Percentiles rank a stretch among this genome's conserved stretches.
phyloP scores from a whole-genome alignment of 495 filamentous ascomycete species.

The Trichoderma gamsii region DNA sequence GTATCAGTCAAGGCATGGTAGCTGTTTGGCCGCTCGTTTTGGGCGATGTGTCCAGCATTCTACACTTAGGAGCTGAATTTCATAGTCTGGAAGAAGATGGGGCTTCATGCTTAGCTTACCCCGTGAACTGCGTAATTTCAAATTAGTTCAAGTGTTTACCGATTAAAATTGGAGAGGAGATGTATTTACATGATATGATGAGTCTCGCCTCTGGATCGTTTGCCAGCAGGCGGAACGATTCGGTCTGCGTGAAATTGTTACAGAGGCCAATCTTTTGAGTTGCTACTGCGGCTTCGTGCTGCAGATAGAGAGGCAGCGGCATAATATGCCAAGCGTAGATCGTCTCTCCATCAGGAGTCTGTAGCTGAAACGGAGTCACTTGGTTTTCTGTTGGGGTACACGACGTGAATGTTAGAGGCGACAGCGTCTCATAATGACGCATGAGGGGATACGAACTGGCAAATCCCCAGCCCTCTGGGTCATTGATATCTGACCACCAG shows the following conservation, averaged over 20 bases:
- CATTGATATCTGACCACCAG: conserved; percentile 62
- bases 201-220: conserved; percentile 55
- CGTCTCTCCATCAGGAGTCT: conserved; percentile 47
- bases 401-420: background rate
- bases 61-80: conserved; percentile 18
- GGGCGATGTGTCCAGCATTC: conserved; percentile 61
- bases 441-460: conserved; percentile 50
- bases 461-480: conserved; percentile 75
- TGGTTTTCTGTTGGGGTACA: conserved; percentile 47
- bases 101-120: conserved; percentile 22
- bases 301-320: conserved; percentile 56
- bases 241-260: conserved; percentile 47
- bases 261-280: conserved; percentile 45
- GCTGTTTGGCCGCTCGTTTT: conserved; percentile 53
- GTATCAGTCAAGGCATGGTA: conserved; percentile 59
- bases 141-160: background rate
- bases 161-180: background rate
- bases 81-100: conserved; percentile 15
- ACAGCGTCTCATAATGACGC: background rate
- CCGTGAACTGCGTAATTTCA: conserved; percentile 34
- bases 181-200: conserved; percentile 48
- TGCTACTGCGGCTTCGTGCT: conserved; percentile 48
- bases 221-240: conserved; percentile 54
- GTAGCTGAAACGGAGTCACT: conserved; percentile 59
- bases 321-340: conserved; percentile 71